Base-by-base conservation (phyloP, 768 basidiomycete genomes). In the Psilocybe tampanensis region DNA sequence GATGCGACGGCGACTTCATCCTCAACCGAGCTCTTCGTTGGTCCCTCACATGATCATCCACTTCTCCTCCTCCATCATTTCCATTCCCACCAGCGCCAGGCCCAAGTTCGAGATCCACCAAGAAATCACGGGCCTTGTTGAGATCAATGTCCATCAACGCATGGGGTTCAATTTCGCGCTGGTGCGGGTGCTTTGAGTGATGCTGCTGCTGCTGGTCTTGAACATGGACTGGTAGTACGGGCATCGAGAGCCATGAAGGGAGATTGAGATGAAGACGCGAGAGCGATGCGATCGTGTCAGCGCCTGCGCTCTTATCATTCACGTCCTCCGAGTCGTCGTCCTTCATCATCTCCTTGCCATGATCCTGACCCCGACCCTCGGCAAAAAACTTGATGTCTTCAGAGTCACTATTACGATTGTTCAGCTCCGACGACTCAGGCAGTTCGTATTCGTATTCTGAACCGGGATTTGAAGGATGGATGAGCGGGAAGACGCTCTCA, bases 401-500 rank as follows among this genome's bases (percentile, higher is more conserved):
- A n/a, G n/a, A n/a, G n/a, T n/a, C n/a, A n/a, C n/a, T n/a, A n/a
- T n/a, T n/a, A n/a, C n/a, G n/a, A n/a, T n/a, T n/a, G n/a, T n/a
- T n/a, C n/a, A n/a, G n/a, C n/a, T n/a, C n/a, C n/a, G n/a, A n/a
- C n/a, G n/a, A n/a, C n/a, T n/a, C n/a, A n/a, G n/a, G n/a, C n/a
- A n/a, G n/a, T n/a, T n/a, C n/a, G n/a, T n/a, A n/a, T n/a, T n/a
- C n/a, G n/a, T n/a, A n/a, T n/a, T n/a, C n/a, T n/a, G n/a, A n/a
- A n/a, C n/a, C n/a, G n/a, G n/a, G n/a, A n/a, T 39, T 13, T 15
- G 36, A 63, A 9, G 66, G 60, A 18, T 80, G 72, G 33, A 88
- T 64, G 2, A 89, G 54, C 0, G 92, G 92, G 62, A 96, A 96
- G 17, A 95, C 89, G 12, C 88, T 82, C 60, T 92, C 90, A 64